Evolutionary conservation across 2,329 filamentous ascomycete species (phyloP).

Genomic region (Zymoseptoria ardabiliae): DNA sequence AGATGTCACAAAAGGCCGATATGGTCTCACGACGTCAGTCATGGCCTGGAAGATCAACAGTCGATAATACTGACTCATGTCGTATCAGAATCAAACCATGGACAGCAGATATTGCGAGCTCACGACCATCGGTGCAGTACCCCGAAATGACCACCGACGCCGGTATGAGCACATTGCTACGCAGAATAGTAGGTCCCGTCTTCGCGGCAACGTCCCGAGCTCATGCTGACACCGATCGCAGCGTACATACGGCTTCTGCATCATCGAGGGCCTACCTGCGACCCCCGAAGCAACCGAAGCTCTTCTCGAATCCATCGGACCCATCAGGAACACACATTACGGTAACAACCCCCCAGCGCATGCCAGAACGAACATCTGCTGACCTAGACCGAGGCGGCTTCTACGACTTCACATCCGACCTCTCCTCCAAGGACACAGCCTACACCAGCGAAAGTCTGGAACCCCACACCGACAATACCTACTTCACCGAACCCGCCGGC

Average conservation of each 20-base stretch:
- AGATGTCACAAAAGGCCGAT: constrained; percentile 11
- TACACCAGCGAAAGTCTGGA: constrained; percentile 80
- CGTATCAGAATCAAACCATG: constrained; percentile 14
- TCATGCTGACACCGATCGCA: constrained; percentile 29
- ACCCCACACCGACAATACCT: constrained; percentile 90
- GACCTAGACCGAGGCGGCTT: constrained; percentile 47
- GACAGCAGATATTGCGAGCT: constrained; percentile 18
- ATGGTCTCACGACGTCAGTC: constrained; percentile 12
- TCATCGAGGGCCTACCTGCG: constrained; percentile 63
- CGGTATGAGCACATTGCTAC: constrained; percentile 22
- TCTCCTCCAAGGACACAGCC: constrained; percentile 59
- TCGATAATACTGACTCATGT: constrained; percentile 1
- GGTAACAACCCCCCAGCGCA: constrained; percentile 46
- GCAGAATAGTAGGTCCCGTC: constrained; percentile 15
- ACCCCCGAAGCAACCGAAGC: constrained; percentile 63
- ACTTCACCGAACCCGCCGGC: constrained; percentile 87
- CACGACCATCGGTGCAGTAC: constrained; percentile 24
- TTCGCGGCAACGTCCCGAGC: neutral
- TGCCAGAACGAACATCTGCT: neutral
- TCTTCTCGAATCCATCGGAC: constrained; percentile 74
- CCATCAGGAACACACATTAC: constrained; percentile 87
- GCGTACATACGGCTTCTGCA: constrained; percentile 67
- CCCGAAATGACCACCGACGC: constrained; percentile 5
- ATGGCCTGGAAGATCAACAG: too few species aligned
- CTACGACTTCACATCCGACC: constrained; percentile 83